Conservation (phyloP, 2,329 filamentous ascomycete species). For the Fusarium chuoi region DNA sequence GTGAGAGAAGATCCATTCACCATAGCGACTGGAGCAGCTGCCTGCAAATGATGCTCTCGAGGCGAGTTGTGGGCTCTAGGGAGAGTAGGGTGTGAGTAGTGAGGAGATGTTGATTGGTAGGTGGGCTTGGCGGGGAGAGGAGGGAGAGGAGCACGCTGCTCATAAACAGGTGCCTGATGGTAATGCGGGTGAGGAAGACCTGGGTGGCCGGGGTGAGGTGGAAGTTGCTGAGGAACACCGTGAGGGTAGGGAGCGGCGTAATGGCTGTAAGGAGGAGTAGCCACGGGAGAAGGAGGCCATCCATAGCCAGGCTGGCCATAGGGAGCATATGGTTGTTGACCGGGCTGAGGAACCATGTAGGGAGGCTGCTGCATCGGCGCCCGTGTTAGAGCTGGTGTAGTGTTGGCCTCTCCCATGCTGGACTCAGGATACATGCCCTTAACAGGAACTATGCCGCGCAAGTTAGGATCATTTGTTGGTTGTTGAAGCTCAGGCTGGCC, state of each 20-base stretch:
- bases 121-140: conserved; percentile 49
- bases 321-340: conserved; percentile 49
- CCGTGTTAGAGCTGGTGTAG: conserved; percentile 82
- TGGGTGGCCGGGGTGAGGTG: conserved; percentile 46
- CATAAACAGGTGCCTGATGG: conserved; percentile 45
- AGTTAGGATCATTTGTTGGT: conserved; percentile 80
- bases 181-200: conserved; percentile 44
- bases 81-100: conserved; percentile 49
- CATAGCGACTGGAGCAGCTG: conserved; percentile 55
- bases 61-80: conserved; percentile 54
- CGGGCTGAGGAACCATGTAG: conserved; percentile 51
- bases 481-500: conserved; percentile 78
- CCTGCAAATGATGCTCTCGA: conserved; percentile 57
- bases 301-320: conserved; percentile 58
- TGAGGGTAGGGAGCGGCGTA: conserved; percentile 54
- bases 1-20: conserved; percentile 51
- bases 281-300: conserved; percentile 67
- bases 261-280: conserved; percentile 64
- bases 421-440: conserved; percentile 99
- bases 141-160: conserved; percentile 53
- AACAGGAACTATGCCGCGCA: conserved; percentile 84
- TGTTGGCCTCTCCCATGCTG: conserved; percentile 85
- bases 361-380: conserved; percentile 69
- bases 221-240: conserved; percentile 41
- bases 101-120: conserved; percentile 47